Evolutionary conservation across 192 early-diverging fungal genomes (phyloP).

Genomic region (Thoreauomyces humboldtii): DNA sequence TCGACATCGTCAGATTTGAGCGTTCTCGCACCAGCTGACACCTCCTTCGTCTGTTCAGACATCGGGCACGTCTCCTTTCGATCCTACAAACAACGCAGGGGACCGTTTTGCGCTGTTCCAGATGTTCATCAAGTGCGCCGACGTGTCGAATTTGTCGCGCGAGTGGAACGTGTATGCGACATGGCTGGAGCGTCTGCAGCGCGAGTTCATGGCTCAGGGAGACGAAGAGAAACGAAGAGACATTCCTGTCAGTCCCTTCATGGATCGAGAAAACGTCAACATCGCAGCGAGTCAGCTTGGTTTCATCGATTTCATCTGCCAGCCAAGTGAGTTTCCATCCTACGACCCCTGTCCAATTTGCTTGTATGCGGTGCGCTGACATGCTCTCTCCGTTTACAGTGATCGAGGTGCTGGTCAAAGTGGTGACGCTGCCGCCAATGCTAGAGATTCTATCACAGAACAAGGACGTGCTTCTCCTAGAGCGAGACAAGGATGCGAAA

Average conservation of each 20-base stretch:
- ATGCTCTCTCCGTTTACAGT: not conserved
- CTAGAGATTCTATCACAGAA: slow-evolving; percentile 5
- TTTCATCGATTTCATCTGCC: slow-evolving; percentile 53
- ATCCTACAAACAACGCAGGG: slow-evolving; percentile 10
- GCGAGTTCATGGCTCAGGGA: slow-evolving; percentile 54
- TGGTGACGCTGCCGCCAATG: slow-evolving; percentile 11
- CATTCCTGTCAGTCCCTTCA: slow-evolving; percentile 48
- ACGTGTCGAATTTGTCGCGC: slow-evolving; percentile 55
- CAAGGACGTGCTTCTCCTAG: slow-evolving; percentile 2
- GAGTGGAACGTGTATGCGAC: slow-evolving; percentile 26
- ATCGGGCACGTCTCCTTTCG: slow-evolving; percentile 11
- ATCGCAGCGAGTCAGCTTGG: slow-evolving; percentile 60
- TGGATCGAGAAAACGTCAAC: slow-evolving; percentile 50
- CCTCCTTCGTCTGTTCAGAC: not conserved
- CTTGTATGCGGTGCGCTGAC: not conserved
- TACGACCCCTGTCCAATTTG: not conserved
- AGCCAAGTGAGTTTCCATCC: slow-evolving; percentile 8
- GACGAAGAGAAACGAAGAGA: slow-evolving; percentile 47
- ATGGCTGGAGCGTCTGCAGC: slow-evolving; percentile 53
- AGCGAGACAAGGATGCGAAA: slow-evolving; percentile 11
- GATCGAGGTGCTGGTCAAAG: slow-evolving; percentile 11
- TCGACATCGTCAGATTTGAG: not conserved
- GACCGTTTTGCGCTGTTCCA: slow-evolving; percentile 35
- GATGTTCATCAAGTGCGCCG: slow-evolving; percentile 56
- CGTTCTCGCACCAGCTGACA: not conserved